Conservation (phyloP, 2,329 filamentous ascomycete species). For the Tolypocladium album region DNA sequence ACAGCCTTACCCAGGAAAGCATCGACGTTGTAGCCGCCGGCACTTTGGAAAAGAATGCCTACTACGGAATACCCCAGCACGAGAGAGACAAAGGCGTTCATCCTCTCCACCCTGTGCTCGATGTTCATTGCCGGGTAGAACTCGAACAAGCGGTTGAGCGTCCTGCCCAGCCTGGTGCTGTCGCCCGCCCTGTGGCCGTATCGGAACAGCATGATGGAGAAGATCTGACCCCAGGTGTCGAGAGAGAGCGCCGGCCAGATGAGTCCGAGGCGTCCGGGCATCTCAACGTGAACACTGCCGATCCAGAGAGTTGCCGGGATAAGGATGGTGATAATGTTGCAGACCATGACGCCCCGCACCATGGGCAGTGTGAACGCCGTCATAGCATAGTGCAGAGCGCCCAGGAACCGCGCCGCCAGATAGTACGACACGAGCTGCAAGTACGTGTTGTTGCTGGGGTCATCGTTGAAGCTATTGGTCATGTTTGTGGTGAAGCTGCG, state of each 20-base stretch:
- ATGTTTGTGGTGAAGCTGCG: slow-evolving; percentile 50
- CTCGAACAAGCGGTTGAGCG: slow-evolving; percentile 34
- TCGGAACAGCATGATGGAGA: slow-evolving; percentile 29
- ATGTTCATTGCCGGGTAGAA: slow-evolving; percentile 54
- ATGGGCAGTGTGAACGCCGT: slow-evolving; percentile 42
- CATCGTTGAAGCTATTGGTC: slow-evolving; percentile 39
- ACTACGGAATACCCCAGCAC: slow-evolving; percentile 57
- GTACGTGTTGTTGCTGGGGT: slow-evolving; percentile 36
- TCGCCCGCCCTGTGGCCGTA: slow-evolving; percentile 11
- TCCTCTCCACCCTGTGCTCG: slow-evolving; percentile 54
- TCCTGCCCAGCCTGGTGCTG: slow-evolving; percentile 9
- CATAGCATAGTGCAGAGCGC: slow-evolving; percentile 33
- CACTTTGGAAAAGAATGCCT: slow-evolving; percentile 48
- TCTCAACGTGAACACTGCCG: slow-evolving; percentile 43
- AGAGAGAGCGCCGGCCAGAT: slow-evolving; percentile 45
- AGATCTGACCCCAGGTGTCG: slow-evolving; percentile 38
- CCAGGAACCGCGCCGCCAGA: slow-evolving; percentile 44
- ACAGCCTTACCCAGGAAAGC: slow-evolving; percentile 53
- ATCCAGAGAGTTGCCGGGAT: slow-evolving; percentile 48
- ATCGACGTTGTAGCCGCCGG: slow-evolving; percentile 31
- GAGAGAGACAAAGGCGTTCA: slow-evolving; percentile 52
- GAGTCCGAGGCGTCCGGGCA: slow-evolving; percentile 41
- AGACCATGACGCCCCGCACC: slow-evolving; percentile 44
- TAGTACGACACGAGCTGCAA: slow-evolving; percentile 50
- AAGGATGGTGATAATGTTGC: slow-evolving; percentile 29